A percentile compares a stretch with the other conserved stretches of the same genome.
These are phyloP conservation scores for Austroboletus eburneus DNA, from an alignment of 768 basidiomycete genomes.

Conservation along the genomic window DNA sequence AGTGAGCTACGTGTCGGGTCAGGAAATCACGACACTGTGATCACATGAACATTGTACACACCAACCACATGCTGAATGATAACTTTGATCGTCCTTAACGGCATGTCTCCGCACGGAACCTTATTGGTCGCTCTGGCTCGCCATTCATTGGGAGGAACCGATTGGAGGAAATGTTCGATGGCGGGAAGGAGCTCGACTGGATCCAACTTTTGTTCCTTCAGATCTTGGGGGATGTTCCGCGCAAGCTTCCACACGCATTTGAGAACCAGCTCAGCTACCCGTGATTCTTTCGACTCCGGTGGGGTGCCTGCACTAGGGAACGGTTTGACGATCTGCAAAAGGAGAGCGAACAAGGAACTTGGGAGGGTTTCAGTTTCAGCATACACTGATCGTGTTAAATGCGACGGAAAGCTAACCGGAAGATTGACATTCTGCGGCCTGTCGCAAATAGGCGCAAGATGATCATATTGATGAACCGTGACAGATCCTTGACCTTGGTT, in stretches of 20 bases:
- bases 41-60: constrained; percentile 39
- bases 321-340: constrained; percentile 80
- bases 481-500: constrained; percentile 86
- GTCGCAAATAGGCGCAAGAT: constrained; percentile 91
- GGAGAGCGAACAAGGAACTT: constrained; percentile 65
- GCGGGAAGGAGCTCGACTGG: constrained; percentile 88
- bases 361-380: constrained; percentile 10
- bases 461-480: constrained; percentile 98
- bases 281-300: constrained; percentile 74
- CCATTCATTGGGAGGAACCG: constrained; percentile 95
- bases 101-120: constrained; percentile 97
- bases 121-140: constrained; percentile 85
- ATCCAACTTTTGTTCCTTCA: constrained; percentile 74
- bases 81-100: constrained; percentile 94
- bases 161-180: constrained; percentile 91
- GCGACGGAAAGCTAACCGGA: constrained; percentile 54
- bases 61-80: constrained; percentile 97
- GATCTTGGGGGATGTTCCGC: constrained; percentile 88
- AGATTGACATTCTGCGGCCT: constrained; percentile 84
- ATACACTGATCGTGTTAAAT: background rate
- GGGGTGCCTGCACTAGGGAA: constrained; percentile 72
- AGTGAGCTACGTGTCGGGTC: constrained; percentile 51
- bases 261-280: constrained; percentile 87
- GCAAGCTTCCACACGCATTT: constrained; percentile 99
- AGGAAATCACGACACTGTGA: constrained; percentile 14